Base-by-base conservation (phyloP, 2,329 filamentous ascomycete species). In the Tolypocladium pustulatum region DNA sequence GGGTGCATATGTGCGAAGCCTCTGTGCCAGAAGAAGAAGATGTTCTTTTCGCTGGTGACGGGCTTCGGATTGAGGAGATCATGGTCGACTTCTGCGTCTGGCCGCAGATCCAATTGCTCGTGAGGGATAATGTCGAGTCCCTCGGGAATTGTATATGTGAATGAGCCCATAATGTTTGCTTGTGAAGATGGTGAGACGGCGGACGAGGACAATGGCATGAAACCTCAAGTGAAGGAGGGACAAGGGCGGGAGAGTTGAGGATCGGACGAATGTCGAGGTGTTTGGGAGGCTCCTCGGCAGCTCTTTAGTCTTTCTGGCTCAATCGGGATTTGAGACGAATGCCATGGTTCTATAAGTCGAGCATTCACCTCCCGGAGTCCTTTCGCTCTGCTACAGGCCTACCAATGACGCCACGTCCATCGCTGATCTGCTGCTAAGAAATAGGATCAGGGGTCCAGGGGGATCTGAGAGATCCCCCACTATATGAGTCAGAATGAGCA, bases 1-100 rank as follows among this genome's bases (percentile, higher is more conserved):
- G 73, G 72, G 59, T 81, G 78, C 74, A 84, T 78, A 32, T 67
- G 69, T 3, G 62, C 51, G 63, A 76, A 79, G 34, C 81, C 81
- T 4, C 69, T 69, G 65, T 83, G 74, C 81, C 81, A 85, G 69
- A 82, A 84, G 65, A 82, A 81, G 75, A 80, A 85, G 32, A 84
- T 70, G 54, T 82, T 82, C 65, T 83, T 83, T 53, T 76, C 73
- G 36, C 69, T 66, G 0, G 69, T 65, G 34, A 78, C 66, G 25
- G 75, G 71, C 25, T 62, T 63, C 1, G 74, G 75, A 56, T 76
- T 65, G 0, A 74, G 63, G 36, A 81, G 62, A 13, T 72, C 71
- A 20, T 70, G 57, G 59, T 81, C 78, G 34, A 81, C 69, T 59
- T 77, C 74, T 4, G 68, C 61, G 55, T 81, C 79, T 3, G 78